Conservation (phyloP, 306 rosid genomes). For the Rosa persica region DNA sequence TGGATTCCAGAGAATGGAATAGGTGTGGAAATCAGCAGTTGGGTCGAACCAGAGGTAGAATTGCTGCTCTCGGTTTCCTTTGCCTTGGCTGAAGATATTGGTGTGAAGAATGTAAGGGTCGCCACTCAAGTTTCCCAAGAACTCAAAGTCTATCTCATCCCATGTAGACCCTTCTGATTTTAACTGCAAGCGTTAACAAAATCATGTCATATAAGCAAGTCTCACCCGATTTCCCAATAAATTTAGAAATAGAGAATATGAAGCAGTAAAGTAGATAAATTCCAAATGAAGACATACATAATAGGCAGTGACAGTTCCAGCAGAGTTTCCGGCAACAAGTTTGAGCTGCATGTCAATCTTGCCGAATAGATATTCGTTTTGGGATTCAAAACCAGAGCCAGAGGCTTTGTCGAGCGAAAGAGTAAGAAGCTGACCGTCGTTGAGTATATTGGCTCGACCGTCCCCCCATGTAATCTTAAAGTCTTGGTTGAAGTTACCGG, state of each 20-base stretch:
- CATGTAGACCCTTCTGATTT: slow-evolving; percentile 60
- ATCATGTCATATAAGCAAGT: neutral
- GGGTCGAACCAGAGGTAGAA: slow-evolving; percentile 82
- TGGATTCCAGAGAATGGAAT: slow-evolving; percentile 70
- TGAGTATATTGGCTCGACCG: slow-evolving; percentile 35
- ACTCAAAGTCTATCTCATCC: slow-evolving; percentile 82
- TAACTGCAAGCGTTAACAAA: slow-evolving; percentile 27
- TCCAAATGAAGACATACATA: slow-evolving; percentile 29
- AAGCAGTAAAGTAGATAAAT: no score
- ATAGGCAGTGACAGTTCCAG: slow-evolving; percentile 55
- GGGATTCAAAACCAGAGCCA: slow-evolving; percentile 49
- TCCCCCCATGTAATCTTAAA: slow-evolving; percentile 48
- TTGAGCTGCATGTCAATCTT: slow-evolving; percentile 45
- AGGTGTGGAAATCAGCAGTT: slow-evolving; percentile 59
- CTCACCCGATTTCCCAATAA: no score
- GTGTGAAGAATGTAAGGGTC: slow-evolving; percentile 75
- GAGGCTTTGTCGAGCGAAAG: slow-evolving; percentile 45
- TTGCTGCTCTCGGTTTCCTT: slow-evolving; percentile 65
- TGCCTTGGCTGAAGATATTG: slow-evolving; percentile 63
- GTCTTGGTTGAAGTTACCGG: slow-evolving; percentile 25
- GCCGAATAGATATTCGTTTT: slow-evolving; percentile 39
- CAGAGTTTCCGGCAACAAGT: slow-evolving; percentile 47
- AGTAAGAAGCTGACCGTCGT: slow-evolving; percentile 39
- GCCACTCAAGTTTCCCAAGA: slow-evolving; percentile 68
- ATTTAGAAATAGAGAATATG: no score